These are phyloP conservation scores for Coccomyxa sp. DNA, from an alignment of 139 green algal species.

Conservation along the genomic window DNA sequence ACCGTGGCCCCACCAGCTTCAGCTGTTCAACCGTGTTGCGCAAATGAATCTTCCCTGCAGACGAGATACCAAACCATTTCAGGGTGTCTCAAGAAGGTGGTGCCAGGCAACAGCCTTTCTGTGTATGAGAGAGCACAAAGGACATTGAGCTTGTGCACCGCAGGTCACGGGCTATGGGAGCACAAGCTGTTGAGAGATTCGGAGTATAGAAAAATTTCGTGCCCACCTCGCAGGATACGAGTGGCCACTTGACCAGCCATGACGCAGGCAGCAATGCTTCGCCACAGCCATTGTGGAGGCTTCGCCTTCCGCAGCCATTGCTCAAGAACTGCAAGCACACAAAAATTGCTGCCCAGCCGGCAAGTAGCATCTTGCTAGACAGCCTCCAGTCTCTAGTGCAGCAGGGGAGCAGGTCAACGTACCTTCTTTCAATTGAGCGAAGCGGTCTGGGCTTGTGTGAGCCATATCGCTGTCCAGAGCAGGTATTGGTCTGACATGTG, in stretches of 20 bases:
- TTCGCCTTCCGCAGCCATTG: conserved; percentile 19
- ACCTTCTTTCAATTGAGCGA: neutral
- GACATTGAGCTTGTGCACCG: neutral
- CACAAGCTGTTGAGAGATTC: too few relatives aligned
- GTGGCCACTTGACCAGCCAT: conserved; percentile 75
- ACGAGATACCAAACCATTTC: neutral
- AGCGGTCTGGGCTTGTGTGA: neutral
- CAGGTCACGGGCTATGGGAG: too few relatives aligned
- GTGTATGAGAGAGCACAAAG: neutral
- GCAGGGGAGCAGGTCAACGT: neutral
- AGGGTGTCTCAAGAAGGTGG: too few relatives aligned
- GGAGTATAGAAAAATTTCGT: too few relatives aligned
- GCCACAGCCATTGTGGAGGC: conserved; percentile 76
- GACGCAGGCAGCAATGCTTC: conserved; percentile 67
- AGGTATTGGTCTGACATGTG: neutral
- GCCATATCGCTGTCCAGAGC: neutral
- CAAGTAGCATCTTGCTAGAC: too few relatives aligned
- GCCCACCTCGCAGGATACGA: conserved; percentile 68
- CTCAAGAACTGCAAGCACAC: conserved; percentile 8
- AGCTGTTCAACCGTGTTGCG: conserved; percentile 92
- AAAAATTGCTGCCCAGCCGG: too few relatives aligned
- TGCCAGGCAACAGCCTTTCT: too few relatives aligned
- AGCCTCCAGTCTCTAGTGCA: neutral
- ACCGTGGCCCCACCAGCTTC: conserved; percentile 85
- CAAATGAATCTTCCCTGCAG: conserved; percentile 77